Conservation (phyloP, 495 filamentous ascomycete species). For the Penicillium diatomitis region DNA sequence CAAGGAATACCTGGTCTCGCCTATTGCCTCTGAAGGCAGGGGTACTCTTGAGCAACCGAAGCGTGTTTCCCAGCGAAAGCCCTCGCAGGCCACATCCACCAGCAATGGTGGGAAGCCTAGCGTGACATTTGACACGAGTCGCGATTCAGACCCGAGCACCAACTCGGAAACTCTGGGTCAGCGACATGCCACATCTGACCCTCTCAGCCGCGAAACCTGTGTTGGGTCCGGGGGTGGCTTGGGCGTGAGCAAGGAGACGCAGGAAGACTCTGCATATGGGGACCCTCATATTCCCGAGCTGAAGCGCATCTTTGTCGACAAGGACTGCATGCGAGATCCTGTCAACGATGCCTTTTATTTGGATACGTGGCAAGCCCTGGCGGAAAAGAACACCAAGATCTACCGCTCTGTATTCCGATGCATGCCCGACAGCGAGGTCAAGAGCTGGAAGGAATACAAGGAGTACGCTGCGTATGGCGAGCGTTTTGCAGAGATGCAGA, state of each 20-base stretch:
- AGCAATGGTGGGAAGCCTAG: slow-evolving; percentile 31
- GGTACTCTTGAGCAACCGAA: slow-evolving; percentile 44
- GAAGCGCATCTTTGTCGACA: slow-evolving; percentile 50
- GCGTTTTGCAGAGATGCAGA: slow-evolving; percentile 66
- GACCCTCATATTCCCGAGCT: slow-evolving; percentile 59
- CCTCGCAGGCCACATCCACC: slow-evolving; percentile 9
- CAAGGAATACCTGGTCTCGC: slow-evolving; percentile 55
- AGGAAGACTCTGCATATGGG: slow-evolving; percentile 32
- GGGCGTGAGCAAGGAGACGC: slow-evolving; percentile 27
- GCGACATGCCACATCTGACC: slow-evolving; percentile 9
- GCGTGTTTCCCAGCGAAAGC: slow-evolving; percentile 16
- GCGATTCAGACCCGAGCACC: slow-evolving; percentile 16
- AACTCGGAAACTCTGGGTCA: slow-evolving; percentile 6
- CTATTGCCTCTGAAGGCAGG: slow-evolving; percentile 51
- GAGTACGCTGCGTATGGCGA: slow-evolving; percentile 73
- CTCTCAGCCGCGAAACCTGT: slow-evolving; percentile 66
- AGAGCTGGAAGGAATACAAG: slow-evolving; percentile 89
- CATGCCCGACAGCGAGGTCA: slow-evolving; percentile 92
- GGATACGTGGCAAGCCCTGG: slow-evolving; percentile 79
- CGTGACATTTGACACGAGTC: slow-evolving; percentile 40
- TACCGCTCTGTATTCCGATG: slow-evolving; percentile 91
- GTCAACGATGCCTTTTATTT: slow-evolving; percentile 74
- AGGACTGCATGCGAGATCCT: slow-evolving; percentile 74
- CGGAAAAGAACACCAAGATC: slow-evolving; percentile 88
- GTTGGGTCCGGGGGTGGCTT: slow-evolving; percentile 48